Conservation (phyloP, 306 rosid species). For the Aeschynomene evenia region DNA sequence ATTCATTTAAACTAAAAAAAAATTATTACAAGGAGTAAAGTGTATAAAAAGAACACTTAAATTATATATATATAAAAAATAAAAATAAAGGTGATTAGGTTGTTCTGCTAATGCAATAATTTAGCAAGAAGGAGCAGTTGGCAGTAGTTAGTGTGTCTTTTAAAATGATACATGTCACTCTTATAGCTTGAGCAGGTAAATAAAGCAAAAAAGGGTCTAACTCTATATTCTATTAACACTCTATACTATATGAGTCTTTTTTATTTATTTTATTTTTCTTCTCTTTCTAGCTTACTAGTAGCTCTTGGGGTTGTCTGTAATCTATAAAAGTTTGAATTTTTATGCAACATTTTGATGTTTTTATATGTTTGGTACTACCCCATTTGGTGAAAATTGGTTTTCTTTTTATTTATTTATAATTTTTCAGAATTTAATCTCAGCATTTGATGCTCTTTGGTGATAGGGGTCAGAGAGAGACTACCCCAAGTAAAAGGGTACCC, state of each 20-base stretch:
- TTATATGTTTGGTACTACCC: slow-evolving; percentile 41
- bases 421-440: slow-evolving; percentile 39
- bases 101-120: slow-evolving; percentile 71
- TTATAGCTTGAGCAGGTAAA: slow-evolving; percentile 63
- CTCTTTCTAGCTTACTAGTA: slow-evolving; percentile 37
- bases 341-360: slow-evolving; percentile 53
- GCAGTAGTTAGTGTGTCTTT: slow-evolving; percentile 79
- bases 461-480: slow-evolving; percentile 18
- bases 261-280: not conserved
- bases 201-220: slow-evolving; percentile 20
- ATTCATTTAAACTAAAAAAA: slow-evolving; percentile 20
- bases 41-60: not conserved
- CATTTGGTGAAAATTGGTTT: slow-evolving; percentile 46
- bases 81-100: slow-evolving; percentile 41
- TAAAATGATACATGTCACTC: slow-evolving; percentile 74
- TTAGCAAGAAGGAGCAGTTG: slow-evolving; percentile 84
- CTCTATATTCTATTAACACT: no score
- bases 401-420: slow-evolving; percentile 23
- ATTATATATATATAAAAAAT: no score
- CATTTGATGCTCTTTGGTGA: slow-evolving; percentile 50
- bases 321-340: slow-evolving; percentile 59
- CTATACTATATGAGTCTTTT: not conserved
- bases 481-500: slow-evolving; percentile 28
- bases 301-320: slow-evolving; percentile 42
- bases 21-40: slow-evolving; percentile 39